Evolutionary conservation across 1,284 basidiomycete genomes (phyloP).

Genomic region (Cutaneotrichosporon mucoides): DNA sequence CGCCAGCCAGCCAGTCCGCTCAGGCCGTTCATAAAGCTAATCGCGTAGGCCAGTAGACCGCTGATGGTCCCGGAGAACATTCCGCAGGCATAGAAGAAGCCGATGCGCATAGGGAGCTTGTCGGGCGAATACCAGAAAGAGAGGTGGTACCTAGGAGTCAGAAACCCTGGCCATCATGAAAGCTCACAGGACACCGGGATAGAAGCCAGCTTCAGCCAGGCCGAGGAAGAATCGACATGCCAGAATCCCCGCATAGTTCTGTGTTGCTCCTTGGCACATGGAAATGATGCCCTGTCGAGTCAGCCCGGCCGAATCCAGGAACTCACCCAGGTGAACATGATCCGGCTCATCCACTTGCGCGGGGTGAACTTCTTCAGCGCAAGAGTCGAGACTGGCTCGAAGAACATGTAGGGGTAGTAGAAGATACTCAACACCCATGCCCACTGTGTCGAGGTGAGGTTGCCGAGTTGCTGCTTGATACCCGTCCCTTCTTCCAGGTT

Average conservation of each 20-base stretch:
- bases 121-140: constrained; percentile 33
- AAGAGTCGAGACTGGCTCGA: constrained; percentile 10
- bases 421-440: constrained; percentile 11
- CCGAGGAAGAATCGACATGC: constrained; percentile 42
- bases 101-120: constrained; percentile 9
- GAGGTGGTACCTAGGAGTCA: constrained; percentile 21
- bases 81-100: constrained; percentile 26
- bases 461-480: constrained; percentile 13
- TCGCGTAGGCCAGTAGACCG: constrained; percentile 34
- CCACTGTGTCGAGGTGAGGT: constrained; percentile 12
- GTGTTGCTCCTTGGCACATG: constrained; percentile 5
- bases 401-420: constrained; percentile 13
- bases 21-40: constrained; percentile 30
- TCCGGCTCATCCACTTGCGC: constrained; percentile 31
- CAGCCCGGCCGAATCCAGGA: no score
- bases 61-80: constrained; percentile 26
- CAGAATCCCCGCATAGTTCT: constrained; percentile 36
- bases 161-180: no score
- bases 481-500: constrained; percentile 11
- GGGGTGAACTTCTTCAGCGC: constrained; percentile 29
- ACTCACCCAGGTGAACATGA: constrained; percentile 13
- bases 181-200: constrained; percentile 32
- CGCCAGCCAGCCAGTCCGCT: constrained; percentile 30
- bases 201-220: constrained; percentile 31
- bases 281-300: constrained; percentile 4